Base-by-base conservation (phyloP, 768 basidiomycete genomes). In the Lactarius sanguifluus region DNA sequence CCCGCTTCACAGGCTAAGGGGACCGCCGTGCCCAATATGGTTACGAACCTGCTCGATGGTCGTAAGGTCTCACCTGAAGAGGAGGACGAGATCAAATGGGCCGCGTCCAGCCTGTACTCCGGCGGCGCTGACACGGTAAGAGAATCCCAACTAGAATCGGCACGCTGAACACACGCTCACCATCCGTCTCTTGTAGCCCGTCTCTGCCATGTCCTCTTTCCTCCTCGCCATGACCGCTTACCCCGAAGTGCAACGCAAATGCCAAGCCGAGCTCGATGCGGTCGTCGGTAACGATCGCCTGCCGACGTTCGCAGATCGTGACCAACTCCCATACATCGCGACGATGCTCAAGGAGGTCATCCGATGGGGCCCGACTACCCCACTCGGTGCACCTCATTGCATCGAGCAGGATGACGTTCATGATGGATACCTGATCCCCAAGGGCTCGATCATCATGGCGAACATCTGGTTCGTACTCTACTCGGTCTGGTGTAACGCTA, bases 351-450 rank as follows among this genome's bases (percentile, higher is more conserved):
- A 67, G 61, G 73, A 74, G 67, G 59, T 68, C 34, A 60, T 74
- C 55, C 68, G 73, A 13, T 73, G 71, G 71, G 70, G 71, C 32
- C 71, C 73, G 1, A 64, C 66, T 13, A 69, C 70, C 20, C 70
- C 70, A 2, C 70, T 70, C 56, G 70, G 70, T 15, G 71, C 80
- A 6, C 76, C 79, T 0, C 80, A 81, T 64, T 72, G 74, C 32
- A 68, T 73, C 18, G 75, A 70, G 40, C 70, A 72, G 34, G 79
- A 81, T 58, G 79, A 80, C 56, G 72, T 73, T 0, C 79, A 81
- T 62, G 64, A 78, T 1, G 77, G 75, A 3, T 77, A 76, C 71
- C 72, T 75, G 52, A 77, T 81, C n/a, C 79, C 79, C 5, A 77
- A 76, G 57, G 79, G 76, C 9, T 75, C 78, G 0, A 71, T 77